These are phyloP conservation scores for Rhododendron henanense DNA, from an alignment of 148 eudicot species.

Conservation along the genomic window DNA sequence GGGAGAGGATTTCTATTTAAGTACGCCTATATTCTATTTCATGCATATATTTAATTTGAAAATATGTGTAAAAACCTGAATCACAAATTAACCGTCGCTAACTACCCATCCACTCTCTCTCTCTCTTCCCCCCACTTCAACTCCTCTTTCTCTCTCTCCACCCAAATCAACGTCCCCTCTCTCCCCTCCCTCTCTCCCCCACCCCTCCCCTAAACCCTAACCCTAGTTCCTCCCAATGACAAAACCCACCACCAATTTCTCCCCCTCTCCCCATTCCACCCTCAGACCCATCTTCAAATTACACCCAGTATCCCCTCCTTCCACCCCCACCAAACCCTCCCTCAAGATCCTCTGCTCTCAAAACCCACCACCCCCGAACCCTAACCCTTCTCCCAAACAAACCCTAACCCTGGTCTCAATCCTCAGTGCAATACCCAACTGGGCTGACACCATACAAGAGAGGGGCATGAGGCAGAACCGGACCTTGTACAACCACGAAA, in stretches of 20 bases:
- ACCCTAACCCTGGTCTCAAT: slow-evolving; percentile 37
- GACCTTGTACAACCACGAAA: slow-evolving; percentile 58
- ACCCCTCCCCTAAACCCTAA: slow-evolving; percentile 26
- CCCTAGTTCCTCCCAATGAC: slow-evolving; percentile 45
- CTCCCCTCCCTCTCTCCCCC: slow-evolving; percentile 15
- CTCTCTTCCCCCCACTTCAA: background rate
- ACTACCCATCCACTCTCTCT: slow-evolving; percentile 31
- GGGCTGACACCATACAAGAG: slow-evolving; percentile 77
- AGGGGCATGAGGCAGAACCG: slow-evolving; percentile 63
- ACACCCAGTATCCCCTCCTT: slow-evolving; percentile 11
- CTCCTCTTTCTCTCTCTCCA: background rate
- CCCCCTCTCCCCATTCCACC: slow-evolving; percentile 35
- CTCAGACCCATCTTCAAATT: slow-evolving; percentile 32
- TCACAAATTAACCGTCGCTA: slow-evolving; percentile 53
- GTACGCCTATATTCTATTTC: background rate
- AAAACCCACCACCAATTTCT: slow-evolving; percentile 33
- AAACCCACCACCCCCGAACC: slow-evolving; percentile 30
- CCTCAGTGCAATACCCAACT: slow-evolving; percentile 57
- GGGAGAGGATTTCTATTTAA: too few relatives aligned
- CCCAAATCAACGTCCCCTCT: slow-evolving; percentile 4
- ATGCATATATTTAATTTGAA: background rate
- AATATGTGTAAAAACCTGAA: slow-evolving; percentile 44
- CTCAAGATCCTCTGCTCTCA: slow-evolving; percentile 38
- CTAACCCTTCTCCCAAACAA: slow-evolving; percentile 26
- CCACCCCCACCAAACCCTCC: slow-evolving; percentile 31